Percentiles rank a stretch among this genome's conserved stretches.
These are phyloP conservation scores for Kwoniella newhampshirensis DNA, from an alignment of 768 basidiomycete genomes.

Conservation along the genomic window DNA sequence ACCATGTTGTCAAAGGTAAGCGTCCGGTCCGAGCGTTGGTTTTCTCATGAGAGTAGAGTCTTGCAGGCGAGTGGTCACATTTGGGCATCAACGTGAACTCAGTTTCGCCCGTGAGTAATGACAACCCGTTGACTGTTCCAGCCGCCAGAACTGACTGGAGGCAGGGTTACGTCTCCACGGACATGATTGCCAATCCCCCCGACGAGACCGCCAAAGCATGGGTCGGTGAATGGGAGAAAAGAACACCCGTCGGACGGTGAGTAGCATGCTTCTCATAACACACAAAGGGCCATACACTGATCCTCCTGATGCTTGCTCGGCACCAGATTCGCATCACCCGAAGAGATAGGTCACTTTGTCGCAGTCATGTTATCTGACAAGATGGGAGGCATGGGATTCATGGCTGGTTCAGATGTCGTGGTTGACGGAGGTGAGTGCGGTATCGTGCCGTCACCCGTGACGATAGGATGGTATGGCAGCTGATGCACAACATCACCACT, in stretches of 20 bases:
- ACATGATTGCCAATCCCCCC: slow-evolving; percentile 46
- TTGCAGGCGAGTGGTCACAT: no score
- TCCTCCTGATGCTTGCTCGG: no score
- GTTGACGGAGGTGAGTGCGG: slow-evolving; percentile 49
- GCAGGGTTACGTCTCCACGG: slow-evolving; percentile 48
- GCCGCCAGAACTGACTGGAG: no score
- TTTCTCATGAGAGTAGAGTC: slow-evolving; percentile 30
- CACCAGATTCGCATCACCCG: slow-evolving; percentile 43
- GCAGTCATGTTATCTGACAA: slow-evolving; percentile 38
- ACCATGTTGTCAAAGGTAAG: slow-evolving; percentile 1
- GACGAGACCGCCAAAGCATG: slow-evolving; percentile 22
- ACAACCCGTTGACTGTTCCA: no score
- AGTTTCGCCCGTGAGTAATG: no score
- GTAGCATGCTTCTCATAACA: no score
- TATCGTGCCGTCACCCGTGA: no score
- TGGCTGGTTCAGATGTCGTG: slow-evolving; percentile 52
- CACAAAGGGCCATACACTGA: no score
- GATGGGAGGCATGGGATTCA: slow-evolving; percentile 32
- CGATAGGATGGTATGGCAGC: no score
- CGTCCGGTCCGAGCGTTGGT: slow-evolving; percentile 13
- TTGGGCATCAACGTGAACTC: no score
- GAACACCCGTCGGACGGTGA: slow-evolving; percentile 46
- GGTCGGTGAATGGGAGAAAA: slow-evolving; percentile 39
- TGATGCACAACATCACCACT: no score
- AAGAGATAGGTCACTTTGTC: slow-evolving; percentile 46